Conservation (phyloP, 345 rosid genomes). For the Hibiscus syriacus region DNA sequence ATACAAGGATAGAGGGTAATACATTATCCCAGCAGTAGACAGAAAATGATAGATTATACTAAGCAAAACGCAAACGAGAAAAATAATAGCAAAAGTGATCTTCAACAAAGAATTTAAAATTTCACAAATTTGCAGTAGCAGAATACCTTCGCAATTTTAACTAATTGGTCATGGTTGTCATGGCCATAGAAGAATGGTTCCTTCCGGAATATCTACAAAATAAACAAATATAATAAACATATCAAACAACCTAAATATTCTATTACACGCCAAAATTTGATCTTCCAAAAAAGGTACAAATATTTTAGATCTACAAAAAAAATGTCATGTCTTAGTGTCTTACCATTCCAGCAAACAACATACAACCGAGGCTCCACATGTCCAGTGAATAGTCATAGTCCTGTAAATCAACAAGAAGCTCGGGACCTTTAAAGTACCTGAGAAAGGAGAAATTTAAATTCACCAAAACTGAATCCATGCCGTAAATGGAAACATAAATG, state of each 20-base stretch:
- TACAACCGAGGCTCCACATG: conserved; percentile 99
- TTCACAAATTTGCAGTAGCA: conserved; percentile 7
- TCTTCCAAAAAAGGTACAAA: background rate
- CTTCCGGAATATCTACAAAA: conserved; percentile 72
- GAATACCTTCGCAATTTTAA: conserved; percentile 87
- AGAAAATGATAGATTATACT: background rate
- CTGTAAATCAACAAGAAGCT: conserved; percentile 92
- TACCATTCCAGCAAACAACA: conserved; percentile 99
- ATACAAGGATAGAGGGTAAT: background rate
- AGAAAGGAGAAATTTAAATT: conserved; percentile 5
- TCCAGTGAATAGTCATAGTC: conserved; percentile 93
- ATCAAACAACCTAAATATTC: conserved; percentile 4
- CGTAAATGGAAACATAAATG: background rate
- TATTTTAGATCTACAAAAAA: background rate
- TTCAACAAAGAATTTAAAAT: background rate
- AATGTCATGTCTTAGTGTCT: conserved; percentile 36
- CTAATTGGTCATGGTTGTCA: conserved; percentile 95
- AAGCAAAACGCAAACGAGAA: background rate
- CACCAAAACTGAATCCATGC: background rate
- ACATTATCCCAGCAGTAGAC: background rate
- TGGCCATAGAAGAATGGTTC: conserved; percentile 98
- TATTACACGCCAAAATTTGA: background rate
- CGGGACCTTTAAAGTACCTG: conserved; percentile 96
- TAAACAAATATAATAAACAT: background rate
- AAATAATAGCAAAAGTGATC: background rate